phyloP scores from a whole-genome alignment of 139 green algal genomes.

The Tetradesmus lagerheimii region DNA sequence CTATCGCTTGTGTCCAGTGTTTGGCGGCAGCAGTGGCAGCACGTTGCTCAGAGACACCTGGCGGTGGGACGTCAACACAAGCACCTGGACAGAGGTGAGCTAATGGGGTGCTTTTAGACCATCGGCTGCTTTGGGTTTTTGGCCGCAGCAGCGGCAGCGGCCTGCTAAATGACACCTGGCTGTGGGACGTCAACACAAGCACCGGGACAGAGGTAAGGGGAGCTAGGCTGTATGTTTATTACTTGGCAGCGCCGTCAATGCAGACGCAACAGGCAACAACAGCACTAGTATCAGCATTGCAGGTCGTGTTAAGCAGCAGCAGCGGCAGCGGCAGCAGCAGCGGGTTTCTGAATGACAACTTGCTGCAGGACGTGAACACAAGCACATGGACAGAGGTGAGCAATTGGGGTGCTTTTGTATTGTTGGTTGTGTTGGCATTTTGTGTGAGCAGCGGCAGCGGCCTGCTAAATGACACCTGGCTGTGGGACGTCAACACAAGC shows the following conservation, averaged over 20 bases:
- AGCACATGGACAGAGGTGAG: conserved; percentile 21
- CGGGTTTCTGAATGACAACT: conserved; percentile 36
- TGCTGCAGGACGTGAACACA: conserved; percentile 21
- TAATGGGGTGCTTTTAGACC: too few species aligned
- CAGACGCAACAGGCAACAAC: too few species aligned
- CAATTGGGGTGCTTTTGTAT: too few species aligned
- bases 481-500: neutral
- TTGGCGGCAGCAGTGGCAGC: neutral
- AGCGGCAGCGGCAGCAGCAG: neutral
- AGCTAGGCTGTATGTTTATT: neutral
- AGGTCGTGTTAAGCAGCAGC: too few species aligned
- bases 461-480: conserved; percentile 30
- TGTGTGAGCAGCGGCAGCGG: neutral
- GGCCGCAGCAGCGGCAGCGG: neutral
- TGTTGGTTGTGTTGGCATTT: neutral
- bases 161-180: conserved; percentile 38
- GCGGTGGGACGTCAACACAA: conserved; percentile 18
- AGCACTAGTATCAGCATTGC: too few species aligned
- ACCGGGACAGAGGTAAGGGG: conserved; percentile 22
- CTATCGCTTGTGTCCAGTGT: neutral
- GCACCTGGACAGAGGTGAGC: conserved; percentile 9
- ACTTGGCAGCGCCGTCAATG: too few species aligned
- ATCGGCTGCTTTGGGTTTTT: neutral
- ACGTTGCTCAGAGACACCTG: conserved; percentile 37
- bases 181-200: conserved; percentile 30